A percentile compares a stretch with the other conserved stretches of the same genome.
These are phyloP conservation scores for Citrus medica DNA, from an alignment of 345 rosid species.

Conservation along the genomic window DNA sequence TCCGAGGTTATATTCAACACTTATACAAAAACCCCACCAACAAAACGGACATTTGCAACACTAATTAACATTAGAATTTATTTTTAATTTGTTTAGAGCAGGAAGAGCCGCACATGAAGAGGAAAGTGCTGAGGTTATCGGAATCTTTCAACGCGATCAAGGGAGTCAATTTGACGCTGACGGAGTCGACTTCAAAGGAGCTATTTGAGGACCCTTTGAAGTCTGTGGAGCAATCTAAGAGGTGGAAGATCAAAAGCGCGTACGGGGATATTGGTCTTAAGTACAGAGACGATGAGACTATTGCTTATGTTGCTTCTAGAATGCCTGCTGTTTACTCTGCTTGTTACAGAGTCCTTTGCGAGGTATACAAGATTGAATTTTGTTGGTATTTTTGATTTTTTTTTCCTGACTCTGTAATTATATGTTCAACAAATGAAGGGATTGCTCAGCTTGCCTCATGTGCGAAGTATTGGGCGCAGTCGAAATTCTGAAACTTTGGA, in stretches of 20 bases:
- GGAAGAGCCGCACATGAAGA: constrained; percentile 76
- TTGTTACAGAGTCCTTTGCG: constrained; percentile 72
- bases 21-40: not conserved
- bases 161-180: constrained; percentile 50
- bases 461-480: not conserved
- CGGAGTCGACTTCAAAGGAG: constrained; percentile 54
- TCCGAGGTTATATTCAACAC: constrained; percentile 44
- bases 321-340: constrained; percentile 97
- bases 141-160: constrained; percentile 69
- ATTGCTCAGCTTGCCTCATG: not conserved
- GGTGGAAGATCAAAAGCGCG: constrained; percentile 85
- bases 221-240: constrained; percentile 62
- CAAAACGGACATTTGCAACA: not conserved
- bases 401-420: not conserved
- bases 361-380: constrained; percentile 34
- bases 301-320: constrained; percentile 89
- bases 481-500: too few species aligned
- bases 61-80: not conserved
- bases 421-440: not conserved
- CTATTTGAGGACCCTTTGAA: constrained; percentile 77
- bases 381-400: not conserved
- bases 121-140: constrained; percentile 71
- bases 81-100: constrained; percentile 40
- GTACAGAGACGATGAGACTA: constrained; percentile 77
- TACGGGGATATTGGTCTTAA: constrained; percentile 82